Conservation (phyloP, 495 filamentous ascomycete genomes). For the Xylaria nigripes region DNA sequence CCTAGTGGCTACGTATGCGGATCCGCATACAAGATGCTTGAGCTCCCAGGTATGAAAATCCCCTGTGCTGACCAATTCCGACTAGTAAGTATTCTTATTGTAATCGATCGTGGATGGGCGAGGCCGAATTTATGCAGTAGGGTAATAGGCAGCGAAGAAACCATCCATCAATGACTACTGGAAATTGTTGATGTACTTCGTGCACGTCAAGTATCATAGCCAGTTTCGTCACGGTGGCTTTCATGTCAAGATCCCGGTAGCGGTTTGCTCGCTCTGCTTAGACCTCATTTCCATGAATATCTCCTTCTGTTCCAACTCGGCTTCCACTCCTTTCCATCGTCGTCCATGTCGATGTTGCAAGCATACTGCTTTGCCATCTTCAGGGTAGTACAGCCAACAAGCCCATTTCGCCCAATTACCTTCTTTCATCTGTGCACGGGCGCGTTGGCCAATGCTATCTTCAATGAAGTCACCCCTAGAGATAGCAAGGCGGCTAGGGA, state of each 20-base stretch:
- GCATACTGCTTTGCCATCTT: constrained; percentile 30
- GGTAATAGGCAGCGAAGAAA: too few relatives aligned
- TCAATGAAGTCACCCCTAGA: constrained; percentile 40
- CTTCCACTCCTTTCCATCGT: constrained; percentile 34
- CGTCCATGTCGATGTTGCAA: constrained; percentile 37
- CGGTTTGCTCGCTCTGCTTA: background rate
- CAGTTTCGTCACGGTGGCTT: background rate
- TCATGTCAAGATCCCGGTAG: background rate
- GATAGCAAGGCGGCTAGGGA: constrained; percentile 33
- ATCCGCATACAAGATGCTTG: too few relatives aligned
- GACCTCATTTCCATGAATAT: constrained; percentile 9
- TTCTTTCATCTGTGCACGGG: constrained; percentile 40
- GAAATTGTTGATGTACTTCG: too few relatives aligned
- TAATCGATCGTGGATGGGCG: too few relatives aligned
- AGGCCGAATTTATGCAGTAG: too few relatives aligned
- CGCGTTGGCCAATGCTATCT: constrained; percentile 39
- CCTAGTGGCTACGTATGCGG: too few relatives aligned
- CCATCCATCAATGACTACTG: too few relatives aligned
- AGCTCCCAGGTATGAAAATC: too few relatives aligned
- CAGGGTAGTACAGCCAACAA: constrained; percentile 41
- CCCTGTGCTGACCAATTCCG: too few relatives aligned
- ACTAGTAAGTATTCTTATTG: too few relatives aligned
- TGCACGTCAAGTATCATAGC: background rate
- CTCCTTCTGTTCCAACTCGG: constrained; percentile 16
- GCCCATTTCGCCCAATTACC: constrained; percentile 39